A percentile compares a stretch with the other conserved stretches of the same genome.
phyloP scores from a whole-genome alignment of 257 asterid genomes.

The Perilla frutescens region DNA sequence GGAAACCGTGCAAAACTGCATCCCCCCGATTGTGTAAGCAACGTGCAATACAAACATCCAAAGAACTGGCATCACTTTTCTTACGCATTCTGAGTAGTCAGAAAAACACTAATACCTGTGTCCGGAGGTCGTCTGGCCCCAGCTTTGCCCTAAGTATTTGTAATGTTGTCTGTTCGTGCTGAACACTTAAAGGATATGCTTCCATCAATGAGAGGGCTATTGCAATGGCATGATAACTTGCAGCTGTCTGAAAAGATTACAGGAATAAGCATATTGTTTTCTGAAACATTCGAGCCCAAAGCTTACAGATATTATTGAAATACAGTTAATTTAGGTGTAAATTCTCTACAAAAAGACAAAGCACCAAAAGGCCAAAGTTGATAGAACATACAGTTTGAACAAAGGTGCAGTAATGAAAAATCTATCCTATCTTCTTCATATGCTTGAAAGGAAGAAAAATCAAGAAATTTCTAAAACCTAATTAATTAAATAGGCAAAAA shows the following conservation, averaged over 20 bases:
- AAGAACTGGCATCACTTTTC: slow-evolving; percentile 24
- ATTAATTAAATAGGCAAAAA: background rate
- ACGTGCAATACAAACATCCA: slow-evolving; percentile 30
- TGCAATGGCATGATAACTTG: slow-evolving; percentile 96
- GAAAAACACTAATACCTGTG: slow-evolving; percentile 64
- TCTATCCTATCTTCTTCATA: slow-evolving; percentile 9
- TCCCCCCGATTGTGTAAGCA: slow-evolving; percentile 8
- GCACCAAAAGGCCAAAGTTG: slow-evolving; percentile 16
- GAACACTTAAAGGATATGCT: slow-evolving; percentile 94
- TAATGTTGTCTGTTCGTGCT: slow-evolving; percentile 92
- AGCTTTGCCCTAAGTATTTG: slow-evolving; percentile 87
- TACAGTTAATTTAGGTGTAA: slow-evolving; percentile 9
- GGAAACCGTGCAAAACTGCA: background rate
- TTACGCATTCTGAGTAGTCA: slow-evolving; percentile 24
- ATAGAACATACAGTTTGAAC: slow-evolving; percentile 1
- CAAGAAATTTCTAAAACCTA: slow-evolving; percentile 5
- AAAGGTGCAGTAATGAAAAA: slow-evolving; percentile 7
- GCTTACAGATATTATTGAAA: slow-evolving; percentile 25
- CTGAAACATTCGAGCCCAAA: slow-evolving; percentile 30
- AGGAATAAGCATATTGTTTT: slow-evolving; percentile 35
- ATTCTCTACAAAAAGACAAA: slow-evolving; percentile 15
- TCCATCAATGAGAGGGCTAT: slow-evolving; percentile 97
- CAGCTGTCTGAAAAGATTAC: slow-evolving; percentile 75
- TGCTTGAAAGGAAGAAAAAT: slow-evolving; percentile 9
- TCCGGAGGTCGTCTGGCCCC: slow-evolving; percentile 93